Evolutionary conservation across 2,329 filamentous ascomycete genomes (phyloP), one percentile per base, ranked within the genome.

Genomic region (Teratosphaeria gauchensis): DNA sequence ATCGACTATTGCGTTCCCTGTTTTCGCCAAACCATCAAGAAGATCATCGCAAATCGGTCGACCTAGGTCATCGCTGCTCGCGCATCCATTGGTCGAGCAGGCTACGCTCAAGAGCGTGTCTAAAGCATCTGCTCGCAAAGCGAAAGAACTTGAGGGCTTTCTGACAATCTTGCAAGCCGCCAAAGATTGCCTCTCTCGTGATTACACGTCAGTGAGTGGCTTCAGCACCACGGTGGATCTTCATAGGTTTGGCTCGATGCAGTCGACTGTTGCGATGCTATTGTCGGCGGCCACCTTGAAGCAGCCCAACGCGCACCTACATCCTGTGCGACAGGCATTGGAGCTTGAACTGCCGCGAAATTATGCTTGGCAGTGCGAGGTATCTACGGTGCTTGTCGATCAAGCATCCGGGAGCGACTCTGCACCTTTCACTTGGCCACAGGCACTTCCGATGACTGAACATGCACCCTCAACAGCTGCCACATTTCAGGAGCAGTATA

Each of bases 1-100:
- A 67, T 96, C 94, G 0, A 96, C 91, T 0, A 85, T 96, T 30
- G 95, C 91, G 0, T 87, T 92, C 60, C 90, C 92, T 1, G 85
- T 89, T 0, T 78, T 92, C 28, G 2, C 35, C 56, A 35, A 16
- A 54, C 32, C 21, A 42, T 54, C 52, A 1, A 58, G 56, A 46
- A 21, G 28, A 33, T 42, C 12, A 24, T 55, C 54, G 24, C 46
- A 46, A 24, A 8, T 14, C 16, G 54, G 38, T 6, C 24, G 21
- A 28, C 21, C 38, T 11, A 5, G 54, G 24, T 51, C 21, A 16
- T 56, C 54, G 19, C 38, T 56, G 33, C 28, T 52, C 14, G 9
- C 21, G 9, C 28, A 30, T 14, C 32, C 56, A 8, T 2, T 31
- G 2, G 30, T 12, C 16, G 32, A 31, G 24, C 52, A 53, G 24